phyloP scores from a whole-genome alignment of 129 eudicot species.

The Ambrosia trifida region DNA sequence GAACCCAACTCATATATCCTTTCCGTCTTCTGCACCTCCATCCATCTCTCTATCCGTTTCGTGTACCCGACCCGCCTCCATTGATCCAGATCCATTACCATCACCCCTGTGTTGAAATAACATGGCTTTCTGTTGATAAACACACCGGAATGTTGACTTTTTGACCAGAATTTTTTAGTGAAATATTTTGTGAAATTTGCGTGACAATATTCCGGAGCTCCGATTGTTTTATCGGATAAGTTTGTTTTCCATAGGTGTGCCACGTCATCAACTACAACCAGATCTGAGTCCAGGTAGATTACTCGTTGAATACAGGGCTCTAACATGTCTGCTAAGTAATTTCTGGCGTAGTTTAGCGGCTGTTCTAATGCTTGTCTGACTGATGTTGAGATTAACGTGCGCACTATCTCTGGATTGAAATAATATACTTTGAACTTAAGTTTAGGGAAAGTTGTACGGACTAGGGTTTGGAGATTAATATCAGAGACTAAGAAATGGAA shows the following conservation, averaged over 20 bases:
- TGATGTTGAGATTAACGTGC: constrained; percentile 69
- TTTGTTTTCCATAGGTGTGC: constrained; percentile 63
- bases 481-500: constrained; percentile 82
- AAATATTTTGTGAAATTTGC: constrained; percentile 93
- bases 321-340: constrained; percentile 67
- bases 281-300: constrained; percentile 89
- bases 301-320: constrained; percentile 69
- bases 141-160: constrained; percentile 38
- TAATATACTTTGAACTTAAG: constrained; percentile 74
- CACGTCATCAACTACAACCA: constrained; percentile 80
- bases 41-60: constrained; percentile 79
- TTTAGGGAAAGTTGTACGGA: constrained; percentile 61
- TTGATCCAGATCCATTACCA: constrained; percentile 79
- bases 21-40: constrained; percentile 80
- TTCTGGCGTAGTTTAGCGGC: constrained; percentile 90
- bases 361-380: constrained; percentile 86
- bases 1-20: constrained; percentile 97
- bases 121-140: constrained; percentile 63
- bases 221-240: constrained; percentile 66
- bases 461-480: constrained; percentile 54
- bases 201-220: constrained; percentile 98
- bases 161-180: constrained; percentile 67
- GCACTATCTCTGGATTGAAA: constrained; percentile 66
- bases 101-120: constrained; percentile 92
- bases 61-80: constrained; percentile 89